Evolutionary conservation across 148 eudicot genomes (phyloP).

Genomic region (Pouteria glomerata): DNA sequence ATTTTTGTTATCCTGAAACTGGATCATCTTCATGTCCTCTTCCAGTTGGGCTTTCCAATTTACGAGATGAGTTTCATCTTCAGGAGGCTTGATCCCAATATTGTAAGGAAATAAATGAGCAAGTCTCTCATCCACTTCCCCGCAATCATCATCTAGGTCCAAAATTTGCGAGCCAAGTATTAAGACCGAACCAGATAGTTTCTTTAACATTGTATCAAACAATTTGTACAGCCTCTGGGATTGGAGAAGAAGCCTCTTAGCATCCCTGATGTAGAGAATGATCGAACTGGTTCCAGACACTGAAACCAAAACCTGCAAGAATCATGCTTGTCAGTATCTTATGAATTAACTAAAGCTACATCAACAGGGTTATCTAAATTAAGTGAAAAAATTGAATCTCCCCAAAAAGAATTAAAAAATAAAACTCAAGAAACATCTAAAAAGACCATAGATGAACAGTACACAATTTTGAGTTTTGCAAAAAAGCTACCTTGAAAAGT

Average conservation of each 20-base stretch:
- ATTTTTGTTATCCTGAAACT: constrained; percentile 73
- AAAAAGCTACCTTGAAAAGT: constrained; percentile 53
- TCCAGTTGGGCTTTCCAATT: constrained; percentile 78
- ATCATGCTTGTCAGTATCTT: background rate
- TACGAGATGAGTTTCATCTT: constrained; percentile 58
- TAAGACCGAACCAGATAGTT: constrained; percentile 60
- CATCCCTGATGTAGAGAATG: constrained; percentile 77
- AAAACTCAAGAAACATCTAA: constrained; percentile 34
- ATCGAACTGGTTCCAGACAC: constrained; percentile 50
- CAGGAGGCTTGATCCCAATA: constrained; percentile 74
- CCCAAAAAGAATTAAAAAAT: background rate
- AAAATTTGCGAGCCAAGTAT: constrained; percentile 72
- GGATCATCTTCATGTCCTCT: constrained; percentile 76
- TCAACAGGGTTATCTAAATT: background rate
- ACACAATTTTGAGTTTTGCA: background rate
- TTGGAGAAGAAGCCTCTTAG: constrained; percentile 57
- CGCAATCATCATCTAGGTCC: constrained; percentile 38
- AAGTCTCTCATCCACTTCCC: constrained; percentile 50
- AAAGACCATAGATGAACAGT: background rate
- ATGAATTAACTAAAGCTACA: background rate
- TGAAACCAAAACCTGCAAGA: constrained; percentile 57
- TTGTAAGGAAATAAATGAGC: constrained; percentile 63
- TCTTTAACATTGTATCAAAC: constrained; percentile 52
- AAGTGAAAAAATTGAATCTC: background rate
- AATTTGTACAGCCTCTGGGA: constrained; percentile 61